Percentiles rank a stretch among this genome's conserved stretches.
Conservation (phyloP, 1,284 basidiomycete genomes). For the Marasmius fiardii region DNA sequence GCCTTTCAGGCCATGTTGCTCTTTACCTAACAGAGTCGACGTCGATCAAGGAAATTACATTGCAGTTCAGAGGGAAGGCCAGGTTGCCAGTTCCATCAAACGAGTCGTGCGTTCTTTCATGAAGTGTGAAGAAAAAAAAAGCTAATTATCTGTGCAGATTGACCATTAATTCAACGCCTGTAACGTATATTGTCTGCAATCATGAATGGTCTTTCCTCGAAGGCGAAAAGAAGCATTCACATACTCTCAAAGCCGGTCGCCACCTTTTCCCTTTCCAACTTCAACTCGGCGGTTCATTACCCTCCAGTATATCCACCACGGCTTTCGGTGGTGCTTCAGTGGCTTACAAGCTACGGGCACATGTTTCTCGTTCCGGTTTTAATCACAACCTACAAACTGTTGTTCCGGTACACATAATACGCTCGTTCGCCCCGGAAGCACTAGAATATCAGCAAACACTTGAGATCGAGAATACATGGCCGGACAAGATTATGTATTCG, state of each 20-base stretch:
- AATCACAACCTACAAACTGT: conserved; percentile 67
- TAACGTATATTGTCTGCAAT: conserved; percentile 69
- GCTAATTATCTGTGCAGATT: conserved; percentile 27
- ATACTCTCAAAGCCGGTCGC: conserved; percentile 87
- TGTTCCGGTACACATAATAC: conserved; percentile 63
- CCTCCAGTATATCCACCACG: conserved; percentile 68
- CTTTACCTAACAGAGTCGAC: conserved; percentile 79
- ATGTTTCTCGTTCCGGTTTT: conserved; percentile 74
- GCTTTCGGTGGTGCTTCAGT: conserved; percentile 64
- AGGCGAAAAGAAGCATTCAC: conserved; percentile 71
- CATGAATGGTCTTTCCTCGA: conserved; percentile 91
- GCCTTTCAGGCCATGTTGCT: conserved; percentile 73
- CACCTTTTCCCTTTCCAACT: conserved; percentile 89
- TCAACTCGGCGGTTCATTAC: conserved; percentile 77
- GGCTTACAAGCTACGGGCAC: conserved; percentile 84
- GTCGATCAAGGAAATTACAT: conserved; percentile 82
- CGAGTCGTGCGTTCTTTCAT: conserved; percentile 55
- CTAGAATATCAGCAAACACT: conserved; percentile 94
- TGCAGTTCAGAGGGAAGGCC: conserved; percentile 82
- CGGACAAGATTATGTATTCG: conserved; percentile 91
- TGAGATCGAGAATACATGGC: conserved; percentile 96
- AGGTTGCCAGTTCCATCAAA: conserved; percentile 61
- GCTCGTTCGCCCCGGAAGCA: conserved; percentile 77
- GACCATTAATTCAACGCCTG: conserved; percentile 41
- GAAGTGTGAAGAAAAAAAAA: conserved; percentile 15